Evolutionary conservation across 805 yeast species (phyloP).

Genomic region (Kluyveromyces aestuarii): DNA sequence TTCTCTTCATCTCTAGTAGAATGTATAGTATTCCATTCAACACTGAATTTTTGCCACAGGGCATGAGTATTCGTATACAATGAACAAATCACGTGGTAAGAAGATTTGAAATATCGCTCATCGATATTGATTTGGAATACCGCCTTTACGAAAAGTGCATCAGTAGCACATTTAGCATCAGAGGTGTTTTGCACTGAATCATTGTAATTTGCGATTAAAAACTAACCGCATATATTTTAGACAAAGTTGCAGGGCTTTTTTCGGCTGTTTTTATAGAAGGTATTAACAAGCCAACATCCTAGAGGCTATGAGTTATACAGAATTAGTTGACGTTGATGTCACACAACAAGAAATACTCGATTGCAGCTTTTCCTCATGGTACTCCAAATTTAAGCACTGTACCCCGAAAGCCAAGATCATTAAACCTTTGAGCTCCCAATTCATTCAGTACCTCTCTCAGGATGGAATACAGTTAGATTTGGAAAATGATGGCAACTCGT

Average conservation of each 20-base stretch:
- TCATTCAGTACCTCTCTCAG: slow-evolving; percentile 48
- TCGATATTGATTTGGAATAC: too few relatives aligned
- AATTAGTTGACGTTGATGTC: slow-evolving; percentile 19
- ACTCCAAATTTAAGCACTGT: slow-evolving; percentile 37
- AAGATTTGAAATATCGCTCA: too few relatives aligned
- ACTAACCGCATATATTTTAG: too few relatives aligned
- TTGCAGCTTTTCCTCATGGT: slow-evolving; percentile 56
- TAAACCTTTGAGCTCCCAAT: slow-evolving; percentile 47
- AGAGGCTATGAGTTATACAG: slow-evolving; percentile 7
- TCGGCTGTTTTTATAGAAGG: not conserved
- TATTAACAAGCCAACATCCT: not conserved
- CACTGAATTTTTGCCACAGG: not conserved
- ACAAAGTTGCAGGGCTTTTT: too few relatives aligned
- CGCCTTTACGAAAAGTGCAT: too few relatives aligned
- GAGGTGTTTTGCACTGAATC: too few relatives aligned
- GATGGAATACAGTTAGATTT: slow-evolving; percentile 63
- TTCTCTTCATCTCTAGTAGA: not conserved
- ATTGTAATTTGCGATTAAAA: too few relatives aligned
- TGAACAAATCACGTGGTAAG: not conserved
- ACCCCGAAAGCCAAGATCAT: slow-evolving; percentile 45
- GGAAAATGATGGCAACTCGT: slow-evolving; percentile 27
- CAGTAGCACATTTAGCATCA: too few relatives aligned
- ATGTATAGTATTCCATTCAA: not conserved
- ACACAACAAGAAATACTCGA: slow-evolving; percentile 36
- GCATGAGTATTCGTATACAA: not conserved